phyloP scores from a whole-genome alignment of 768 basidiomycete genomes.

The Pholiota conissans region DNA sequence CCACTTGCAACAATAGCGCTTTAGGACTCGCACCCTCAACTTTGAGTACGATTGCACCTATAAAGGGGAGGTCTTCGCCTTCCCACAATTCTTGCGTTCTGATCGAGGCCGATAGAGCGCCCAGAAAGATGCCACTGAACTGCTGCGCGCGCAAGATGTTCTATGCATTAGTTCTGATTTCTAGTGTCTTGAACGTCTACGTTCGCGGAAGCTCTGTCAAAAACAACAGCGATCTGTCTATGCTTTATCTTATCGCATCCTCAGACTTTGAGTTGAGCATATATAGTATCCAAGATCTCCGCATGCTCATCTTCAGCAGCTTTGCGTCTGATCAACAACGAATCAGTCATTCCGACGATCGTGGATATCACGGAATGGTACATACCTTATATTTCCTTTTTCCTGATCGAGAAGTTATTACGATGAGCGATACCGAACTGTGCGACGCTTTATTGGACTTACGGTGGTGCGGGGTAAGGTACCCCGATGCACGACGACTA shows the following conservation, averaged over 20 bases:
- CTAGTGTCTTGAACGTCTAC: no score
- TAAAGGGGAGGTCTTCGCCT: no score
- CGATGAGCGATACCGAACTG: background rate
- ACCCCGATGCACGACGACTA: slow-evolving; percentile 17
- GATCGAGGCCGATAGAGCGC: no score
- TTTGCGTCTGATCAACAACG: background rate
- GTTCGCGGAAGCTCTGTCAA: no score
- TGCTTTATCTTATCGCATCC: background rate
- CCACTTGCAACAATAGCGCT: no score
- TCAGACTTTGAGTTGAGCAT: background rate
- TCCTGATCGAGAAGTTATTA: background rate
- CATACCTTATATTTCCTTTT: background rate
- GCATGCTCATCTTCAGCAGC: background rate
- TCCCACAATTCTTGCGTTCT: no score
- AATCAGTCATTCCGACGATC: background rate
- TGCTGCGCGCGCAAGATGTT: no score
- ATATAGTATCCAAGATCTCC: background rate
- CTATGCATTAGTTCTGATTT: no score
- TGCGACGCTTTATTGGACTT: background rate
- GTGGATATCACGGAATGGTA: background rate
- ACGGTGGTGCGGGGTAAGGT: slow-evolving; percentile 11
- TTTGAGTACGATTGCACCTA: no score
- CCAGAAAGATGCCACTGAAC: no score
- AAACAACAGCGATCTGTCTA: no score
- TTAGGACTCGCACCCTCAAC: no score